Conservation (phyloP, 2,329 filamentous ascomycete genomes). For the Ophiostoma sp. region DNA sequence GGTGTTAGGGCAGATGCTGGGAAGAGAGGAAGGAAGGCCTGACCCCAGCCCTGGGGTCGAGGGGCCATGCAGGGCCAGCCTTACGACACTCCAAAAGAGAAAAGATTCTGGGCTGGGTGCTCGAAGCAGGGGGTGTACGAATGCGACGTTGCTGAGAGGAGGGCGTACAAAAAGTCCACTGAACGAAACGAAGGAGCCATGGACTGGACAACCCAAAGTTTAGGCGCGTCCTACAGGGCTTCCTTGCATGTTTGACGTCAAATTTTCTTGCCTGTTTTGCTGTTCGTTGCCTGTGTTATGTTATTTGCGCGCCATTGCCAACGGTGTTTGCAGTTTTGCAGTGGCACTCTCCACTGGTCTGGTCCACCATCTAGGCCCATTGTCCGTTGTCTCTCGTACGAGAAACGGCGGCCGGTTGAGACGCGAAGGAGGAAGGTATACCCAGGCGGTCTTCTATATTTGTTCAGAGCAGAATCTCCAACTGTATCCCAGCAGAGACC, state of each 20-base stretch:
- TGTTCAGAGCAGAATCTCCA: background rate
- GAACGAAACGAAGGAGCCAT: too few relatives aligned
- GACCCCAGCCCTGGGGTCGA: background rate
- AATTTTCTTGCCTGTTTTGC: background rate
- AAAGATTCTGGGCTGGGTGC: constrained; percentile 9
- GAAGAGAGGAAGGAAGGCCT: background rate
- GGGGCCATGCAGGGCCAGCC: constrained; percentile 10
- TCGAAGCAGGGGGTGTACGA: background rate
- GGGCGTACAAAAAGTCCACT: background rate
- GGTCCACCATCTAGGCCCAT: background rate
- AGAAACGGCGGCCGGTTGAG: constrained; percentile 1
- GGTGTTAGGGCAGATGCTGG: constrained; percentile 1
- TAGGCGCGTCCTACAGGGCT: background rate
- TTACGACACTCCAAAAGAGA: constrained; percentile 14
- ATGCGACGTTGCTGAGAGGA: background rate
- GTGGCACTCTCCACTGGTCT: background rate
- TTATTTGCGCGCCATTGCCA: constrained; percentile 2
- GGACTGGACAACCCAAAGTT: background rate
- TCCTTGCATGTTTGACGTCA: background rate
- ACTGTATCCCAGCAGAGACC: background rate
- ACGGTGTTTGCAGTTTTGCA: background rate
- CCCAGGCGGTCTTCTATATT: background rate
- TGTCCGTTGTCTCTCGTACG: background rate
- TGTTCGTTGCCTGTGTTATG: background rate
- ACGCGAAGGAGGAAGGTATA: background rate